phyloP scores from a whole-genome alignment of 805 yeast species.

The Hanseniaspora clermontiae region DNA sequence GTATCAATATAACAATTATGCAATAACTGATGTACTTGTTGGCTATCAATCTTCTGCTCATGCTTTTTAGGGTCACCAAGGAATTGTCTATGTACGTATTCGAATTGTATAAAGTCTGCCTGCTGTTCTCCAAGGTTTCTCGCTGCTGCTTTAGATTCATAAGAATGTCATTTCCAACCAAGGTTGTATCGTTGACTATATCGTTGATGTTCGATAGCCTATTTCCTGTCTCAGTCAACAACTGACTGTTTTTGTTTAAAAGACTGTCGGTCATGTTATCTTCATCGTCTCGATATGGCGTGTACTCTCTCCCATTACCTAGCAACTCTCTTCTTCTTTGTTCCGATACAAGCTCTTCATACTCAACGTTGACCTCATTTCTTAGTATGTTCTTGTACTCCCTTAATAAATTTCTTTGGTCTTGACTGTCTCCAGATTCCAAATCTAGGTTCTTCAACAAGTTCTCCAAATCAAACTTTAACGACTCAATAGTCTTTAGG shows the following conservation, averaged over 20 bases:
- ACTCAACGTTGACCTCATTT: constrained; percentile 43
- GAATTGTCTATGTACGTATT: constrained; percentile 87
- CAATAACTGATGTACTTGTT: constrained; percentile 83
- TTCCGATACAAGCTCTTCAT: constrained; percentile 49
- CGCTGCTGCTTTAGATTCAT: constrained; percentile 83
- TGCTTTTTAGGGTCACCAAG: constrained; percentile 69
- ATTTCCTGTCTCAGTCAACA: constrained; percentile 71
- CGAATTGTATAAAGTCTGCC: constrained; percentile 78
- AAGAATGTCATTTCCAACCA: constrained; percentile 79
- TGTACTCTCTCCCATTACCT: constrained; percentile 33
- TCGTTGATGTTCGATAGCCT: constrained; percentile 78
- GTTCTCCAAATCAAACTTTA: constrained; percentile 34
- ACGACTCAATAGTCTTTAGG: constrained; percentile 22
- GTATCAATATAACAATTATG: constrained; percentile 72
- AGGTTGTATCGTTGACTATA: constrained; percentile 83
- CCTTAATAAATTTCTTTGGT: constrained; percentile 56
- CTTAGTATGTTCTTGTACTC: constrained; percentile 49
- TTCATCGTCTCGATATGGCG: constrained; percentile 22
- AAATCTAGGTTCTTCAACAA: constrained; percentile 75
- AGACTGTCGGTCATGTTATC: constrained; percentile 64
- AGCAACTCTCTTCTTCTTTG: constrained; percentile 63
- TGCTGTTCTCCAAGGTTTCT: constrained; percentile 76
- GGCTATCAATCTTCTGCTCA: constrained; percentile 88
- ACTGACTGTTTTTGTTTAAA: constrained; percentile 53
- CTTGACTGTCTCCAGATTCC: constrained; percentile 56